Percentiles rank a stretch among this genome's conserved stretches.
Evolutionary conservation across 305 asterid genomes (phyloP).

Genomic region (Fraxinus sp.): DNA sequence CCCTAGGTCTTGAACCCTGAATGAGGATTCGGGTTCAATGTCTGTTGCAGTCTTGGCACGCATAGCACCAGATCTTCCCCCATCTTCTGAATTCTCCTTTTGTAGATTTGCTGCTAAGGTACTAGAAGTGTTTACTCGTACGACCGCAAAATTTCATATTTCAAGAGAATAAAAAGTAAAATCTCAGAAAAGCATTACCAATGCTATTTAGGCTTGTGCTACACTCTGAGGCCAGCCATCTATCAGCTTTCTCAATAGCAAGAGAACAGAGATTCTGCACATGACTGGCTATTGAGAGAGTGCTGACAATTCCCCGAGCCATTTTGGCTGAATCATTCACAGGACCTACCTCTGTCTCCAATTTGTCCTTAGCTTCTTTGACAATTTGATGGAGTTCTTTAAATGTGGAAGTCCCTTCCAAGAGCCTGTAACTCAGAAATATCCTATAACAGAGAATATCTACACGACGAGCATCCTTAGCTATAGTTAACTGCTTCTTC

Average conservation of each 20-base stretch:
- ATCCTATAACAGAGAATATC: constrained; percentile 76
- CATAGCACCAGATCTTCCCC: constrained; percentile 43
- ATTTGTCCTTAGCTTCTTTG: constrained; percentile 67
- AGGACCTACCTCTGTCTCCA: constrained; percentile 88
- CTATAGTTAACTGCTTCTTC: constrained; percentile 79
- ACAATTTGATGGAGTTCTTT: constrained; percentile 68
- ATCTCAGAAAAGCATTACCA: constrained; percentile 34
- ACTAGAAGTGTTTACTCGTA: constrained; percentile 17
- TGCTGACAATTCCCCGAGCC: constrained; percentile 80
- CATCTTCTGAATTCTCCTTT: constrained; percentile 46
- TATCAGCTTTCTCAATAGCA: constrained; percentile 80
- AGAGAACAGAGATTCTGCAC: constrained; percentile 75
- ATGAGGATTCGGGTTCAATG: constrained; percentile 78
- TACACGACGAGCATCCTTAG: constrained; percentile 86
- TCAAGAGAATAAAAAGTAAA: constrained; percentile 14
- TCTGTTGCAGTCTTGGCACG: constrained; percentile 31
- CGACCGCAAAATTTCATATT: not conserved
- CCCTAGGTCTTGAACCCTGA: constrained; percentile 84
- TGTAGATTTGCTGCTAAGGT: constrained; percentile 41
- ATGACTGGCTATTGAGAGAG: constrained; percentile 72
- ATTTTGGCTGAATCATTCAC: constrained; percentile 76
- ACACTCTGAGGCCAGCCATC: constrained; percentile 45
- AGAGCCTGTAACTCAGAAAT: constrained; percentile 71
- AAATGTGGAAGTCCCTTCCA: constrained; percentile 75
- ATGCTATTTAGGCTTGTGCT: constrained; percentile 28